These are phyloP conservation scores for Tolypocladium endophyticum DNA, from an alignment of 2,329 filamentous ascomycete species.

Conservation along the genomic window DNA sequence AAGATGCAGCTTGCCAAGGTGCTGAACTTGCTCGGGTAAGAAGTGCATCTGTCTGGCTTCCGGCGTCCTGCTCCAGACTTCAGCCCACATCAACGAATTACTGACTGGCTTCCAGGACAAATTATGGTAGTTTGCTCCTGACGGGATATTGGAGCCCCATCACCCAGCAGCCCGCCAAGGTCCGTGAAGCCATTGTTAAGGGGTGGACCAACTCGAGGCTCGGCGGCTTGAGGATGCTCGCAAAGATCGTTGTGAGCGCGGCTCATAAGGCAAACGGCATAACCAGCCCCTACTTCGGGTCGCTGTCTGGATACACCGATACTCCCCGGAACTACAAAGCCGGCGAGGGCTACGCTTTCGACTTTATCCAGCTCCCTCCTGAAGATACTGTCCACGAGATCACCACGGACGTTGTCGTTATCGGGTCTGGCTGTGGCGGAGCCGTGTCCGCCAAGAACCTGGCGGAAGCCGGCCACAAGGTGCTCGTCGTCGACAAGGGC, in stretches of 20 bases:
- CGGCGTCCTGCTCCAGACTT: background rate
- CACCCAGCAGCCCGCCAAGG: constrained; percentile 46
- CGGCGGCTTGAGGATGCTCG: constrained; percentile 41
- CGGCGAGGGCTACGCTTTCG: constrained; percentile 41
- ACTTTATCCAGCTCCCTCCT: constrained; percentile 47
- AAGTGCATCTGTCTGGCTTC: constrained; percentile 14
- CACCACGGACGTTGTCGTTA: constrained; percentile 71
- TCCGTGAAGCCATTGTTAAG: constrained; percentile 52
- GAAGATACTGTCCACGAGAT: constrained; percentile 42
- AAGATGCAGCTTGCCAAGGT: constrained; percentile 26
- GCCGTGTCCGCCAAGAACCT: constrained; percentile 73
- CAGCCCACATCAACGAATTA: background rate
- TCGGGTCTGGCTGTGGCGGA: constrained; percentile 81
- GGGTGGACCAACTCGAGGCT: constrained; percentile 51
- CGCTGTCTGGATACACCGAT: constrained; percentile 47
- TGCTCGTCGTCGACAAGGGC: constrained; percentile 74
- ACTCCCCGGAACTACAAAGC: constrained; percentile 40
- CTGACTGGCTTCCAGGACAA: constrained; percentile 34
- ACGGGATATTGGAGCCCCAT: constrained; percentile 58
- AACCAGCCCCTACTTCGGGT: constrained; percentile 41
- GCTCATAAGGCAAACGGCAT: constrained; percentile 44
- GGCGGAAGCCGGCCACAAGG: constrained; percentile 62
- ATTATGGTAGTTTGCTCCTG: constrained; percentile 50
- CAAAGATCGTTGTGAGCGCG: constrained; percentile 44
- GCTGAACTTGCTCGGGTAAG: constrained; percentile 33